Conservation (phyloP, 2,329 filamentous ascomycete species). For the Beauveria scarabaeidicola region DNA sequence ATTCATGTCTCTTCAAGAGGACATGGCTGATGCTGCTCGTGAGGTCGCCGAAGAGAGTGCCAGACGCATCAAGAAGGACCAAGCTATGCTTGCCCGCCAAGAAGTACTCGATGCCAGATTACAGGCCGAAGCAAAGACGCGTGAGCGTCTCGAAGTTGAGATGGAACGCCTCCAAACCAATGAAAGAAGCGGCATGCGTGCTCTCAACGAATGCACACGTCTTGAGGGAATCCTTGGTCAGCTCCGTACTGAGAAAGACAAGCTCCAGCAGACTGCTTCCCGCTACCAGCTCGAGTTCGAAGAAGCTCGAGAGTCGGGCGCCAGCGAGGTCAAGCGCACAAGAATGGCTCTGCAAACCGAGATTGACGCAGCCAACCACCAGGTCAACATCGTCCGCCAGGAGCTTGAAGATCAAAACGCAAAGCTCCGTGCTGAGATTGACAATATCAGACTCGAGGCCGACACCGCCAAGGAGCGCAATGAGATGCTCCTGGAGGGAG, state of each 20-base stretch:
- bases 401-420: conserved; percentile 74
- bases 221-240: conserved; percentile 48
- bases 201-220: conserved; percentile 53
- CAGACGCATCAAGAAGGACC: conserved; percentile 68
- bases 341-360: conserved; percentile 72
- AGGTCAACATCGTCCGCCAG: conserved; percentile 74
- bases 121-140: conserved; percentile 63
- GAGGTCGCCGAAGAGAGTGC: conserved; percentile 79
- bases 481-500: conserved; percentile 78
- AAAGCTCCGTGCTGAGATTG: conserved; percentile 64
- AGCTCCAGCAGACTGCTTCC: conserved; percentile 59
- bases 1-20: conserved; percentile 76
- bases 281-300: conserved; percentile 74
- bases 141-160: conserved; percentile 58
- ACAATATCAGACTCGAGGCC: conserved; percentile 67
- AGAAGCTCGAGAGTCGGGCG: conserved; percentile 71
- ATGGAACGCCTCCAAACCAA: conserved; percentile 56
- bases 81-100: conserved; percentile 68
- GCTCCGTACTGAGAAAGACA: conserved; percentile 58
- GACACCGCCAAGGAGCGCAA: conserved; percentile 74
- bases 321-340: conserved; percentile 72
- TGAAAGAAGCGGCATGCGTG: conserved; percentile 57
- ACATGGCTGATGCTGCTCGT: conserved; percentile 71
- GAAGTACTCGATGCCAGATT: conserved; percentile 72
- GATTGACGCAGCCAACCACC: conserved; percentile 73